These are phyloP conservation scores for Agaricus subrufescens DNA, from an alignment of 768 basidiomycete genomes.

Conservation along the genomic window DNA sequence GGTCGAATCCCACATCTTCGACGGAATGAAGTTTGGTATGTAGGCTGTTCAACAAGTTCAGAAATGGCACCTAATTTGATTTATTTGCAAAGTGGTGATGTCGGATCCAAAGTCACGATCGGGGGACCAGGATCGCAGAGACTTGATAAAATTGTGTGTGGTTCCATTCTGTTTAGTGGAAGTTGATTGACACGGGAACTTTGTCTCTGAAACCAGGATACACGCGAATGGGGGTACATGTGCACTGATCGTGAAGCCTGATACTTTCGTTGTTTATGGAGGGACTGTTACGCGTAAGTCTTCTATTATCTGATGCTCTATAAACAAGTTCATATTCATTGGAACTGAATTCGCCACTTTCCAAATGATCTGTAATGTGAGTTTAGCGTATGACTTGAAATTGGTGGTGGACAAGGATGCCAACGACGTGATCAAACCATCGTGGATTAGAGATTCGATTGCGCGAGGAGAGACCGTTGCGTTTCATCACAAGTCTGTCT, in stretches of 20 bases:
- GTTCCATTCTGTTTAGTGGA: neutral
- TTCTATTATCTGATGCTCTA: neutral
- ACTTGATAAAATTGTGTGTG: conserved; percentile 61
- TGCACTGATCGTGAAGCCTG: conserved; percentile 53
- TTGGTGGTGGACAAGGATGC: conserved; percentile 64
- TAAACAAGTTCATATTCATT: neutral
- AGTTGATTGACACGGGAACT: too few relatives aligned
- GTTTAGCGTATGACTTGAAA: conserved; percentile 65
- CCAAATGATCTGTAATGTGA: neutral
- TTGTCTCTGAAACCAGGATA: conserved; percentile 41
- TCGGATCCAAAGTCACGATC: conserved; percentile 70
- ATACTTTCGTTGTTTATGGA: conserved; percentile 61
- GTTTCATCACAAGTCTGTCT: conserved; percentile 58
- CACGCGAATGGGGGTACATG: conserved; percentile 64
- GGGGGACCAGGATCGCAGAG: conserved; percentile 63
- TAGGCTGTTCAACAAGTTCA: conserved; percentile 7
- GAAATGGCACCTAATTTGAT: neutral
- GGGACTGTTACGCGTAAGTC: conserved; percentile 64
- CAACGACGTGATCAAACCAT: conserved; percentile 71
- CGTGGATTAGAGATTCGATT: conserved; percentile 83
- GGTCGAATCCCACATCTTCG: conserved; percentile 63
- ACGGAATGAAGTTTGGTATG: conserved; percentile 77
- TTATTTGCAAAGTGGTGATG: conserved; percentile 52
- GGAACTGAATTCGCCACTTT: neutral
- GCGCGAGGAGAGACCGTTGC: conserved; percentile 49